A percentile compares a stretch with the other conserved stretches of the same genome.
Conservation (phyloP, 345 rosid species). For the Erodium maritimum region DNA sequence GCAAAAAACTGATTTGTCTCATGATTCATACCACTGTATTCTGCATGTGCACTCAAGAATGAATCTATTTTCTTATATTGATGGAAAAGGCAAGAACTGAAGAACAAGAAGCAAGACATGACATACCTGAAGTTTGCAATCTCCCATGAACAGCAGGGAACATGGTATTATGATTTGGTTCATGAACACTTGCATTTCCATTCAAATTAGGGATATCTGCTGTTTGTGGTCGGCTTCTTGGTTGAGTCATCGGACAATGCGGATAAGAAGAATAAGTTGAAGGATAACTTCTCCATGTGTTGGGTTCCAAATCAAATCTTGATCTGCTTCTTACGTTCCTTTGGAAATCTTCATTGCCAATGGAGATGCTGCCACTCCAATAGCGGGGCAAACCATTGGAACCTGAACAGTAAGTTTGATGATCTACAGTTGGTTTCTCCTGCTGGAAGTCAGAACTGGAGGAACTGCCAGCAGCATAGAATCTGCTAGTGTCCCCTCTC, state of each 20-base stretch:
- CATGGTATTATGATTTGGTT: constrained; percentile 7
- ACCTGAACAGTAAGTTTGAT: constrained; percentile 10
- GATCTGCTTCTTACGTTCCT: constrained; percentile 15
- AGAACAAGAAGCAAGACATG: neutral
- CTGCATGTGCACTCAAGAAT: constrained; percentile 9
- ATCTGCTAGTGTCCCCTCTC: constrained; percentile 14
- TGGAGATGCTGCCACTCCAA: constrained; percentile 4
- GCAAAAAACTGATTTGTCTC: constrained; percentile 15
- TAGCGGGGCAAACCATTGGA: constrained; percentile 12
- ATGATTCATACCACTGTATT: constrained; percentile 7
- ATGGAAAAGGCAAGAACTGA: neutral
- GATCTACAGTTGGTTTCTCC: constrained; percentile 11
- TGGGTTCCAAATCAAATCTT: constrained; percentile 12
- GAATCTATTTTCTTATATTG: neutral
- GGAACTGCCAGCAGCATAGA: constrained; percentile 22
- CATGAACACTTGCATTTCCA: constrained; percentile 5
- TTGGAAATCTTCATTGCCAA: constrained; percentile 4
- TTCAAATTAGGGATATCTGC: neutral
- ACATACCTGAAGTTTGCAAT: constrained; percentile 16
- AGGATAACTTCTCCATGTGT: constrained; percentile 1
- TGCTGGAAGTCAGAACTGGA: constrained; percentile 12
- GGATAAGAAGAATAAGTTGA: constrained; percentile 1
- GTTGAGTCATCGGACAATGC: constrained; percentile 1
- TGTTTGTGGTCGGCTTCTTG: neutral
- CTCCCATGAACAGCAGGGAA: constrained; percentile 10